Percentiles rank a stretch among this genome's conserved stretches.
Conservation (phyloP, 2,329 filamentous ascomycete genomes). For the Pyricularia sp. region DNA sequence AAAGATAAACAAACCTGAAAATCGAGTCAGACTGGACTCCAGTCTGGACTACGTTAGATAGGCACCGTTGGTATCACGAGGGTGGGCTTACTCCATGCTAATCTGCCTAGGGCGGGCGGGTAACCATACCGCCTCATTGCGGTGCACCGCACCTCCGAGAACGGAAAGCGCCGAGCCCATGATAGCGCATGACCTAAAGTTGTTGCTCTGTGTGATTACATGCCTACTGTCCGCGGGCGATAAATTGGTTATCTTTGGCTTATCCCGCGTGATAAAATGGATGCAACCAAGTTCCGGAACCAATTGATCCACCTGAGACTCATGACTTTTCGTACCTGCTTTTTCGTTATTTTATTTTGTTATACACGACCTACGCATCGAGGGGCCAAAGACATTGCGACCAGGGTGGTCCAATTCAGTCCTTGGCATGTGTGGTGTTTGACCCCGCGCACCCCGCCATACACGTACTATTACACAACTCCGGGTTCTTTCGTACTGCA, state of each 20-base stretch:
- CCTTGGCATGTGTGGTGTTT: background rate
- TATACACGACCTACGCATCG: background rate
- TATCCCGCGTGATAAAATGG: background rate
- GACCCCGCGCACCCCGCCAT: background rate
- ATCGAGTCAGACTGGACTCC: background rate
- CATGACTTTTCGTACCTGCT: background rate
- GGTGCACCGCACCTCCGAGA: background rate
- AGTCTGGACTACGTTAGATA: background rate
- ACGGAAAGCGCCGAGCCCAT: background rate
- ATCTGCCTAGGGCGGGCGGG: background rate
- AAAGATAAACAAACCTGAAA: background rate
- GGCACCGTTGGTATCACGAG: background rate
- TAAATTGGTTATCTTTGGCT: background rate
- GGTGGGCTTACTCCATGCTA: background rate
- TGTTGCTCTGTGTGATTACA: background rate
- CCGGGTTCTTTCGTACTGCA: no score
- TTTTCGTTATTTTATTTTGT: background rate
- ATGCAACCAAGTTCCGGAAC: background rate
- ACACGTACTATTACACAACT: no score
- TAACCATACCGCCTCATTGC: background rate
- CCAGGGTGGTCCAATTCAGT: background rate
- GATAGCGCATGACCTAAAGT: background rate
- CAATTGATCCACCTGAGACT: background rate
- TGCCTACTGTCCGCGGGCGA: background rate
- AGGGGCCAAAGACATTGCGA: background rate